Percentiles rank a stretch among this genome's conserved stretches.
phyloP scores from a whole-genome alignment of 495 filamentous ascomycete genomes.

The Penicillium waksmanii region DNA sequence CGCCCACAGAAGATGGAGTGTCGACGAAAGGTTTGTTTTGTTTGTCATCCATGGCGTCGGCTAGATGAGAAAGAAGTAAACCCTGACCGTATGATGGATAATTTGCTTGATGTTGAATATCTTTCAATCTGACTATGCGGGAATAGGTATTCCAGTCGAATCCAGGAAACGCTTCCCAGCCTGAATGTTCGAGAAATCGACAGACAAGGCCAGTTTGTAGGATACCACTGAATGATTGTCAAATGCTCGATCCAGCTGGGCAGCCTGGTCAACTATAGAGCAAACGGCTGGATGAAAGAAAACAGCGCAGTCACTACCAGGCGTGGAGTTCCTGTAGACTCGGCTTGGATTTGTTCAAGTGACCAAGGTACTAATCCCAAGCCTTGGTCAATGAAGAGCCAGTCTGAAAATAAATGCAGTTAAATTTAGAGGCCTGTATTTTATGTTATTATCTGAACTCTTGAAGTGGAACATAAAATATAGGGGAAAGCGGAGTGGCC shows the following conservation, averaged over 20 bases:
- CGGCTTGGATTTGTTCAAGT: not conserved
- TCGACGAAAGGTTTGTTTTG: conserved; percentile 11
- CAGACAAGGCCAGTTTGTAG: too few species aligned
- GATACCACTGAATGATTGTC: not conserved
- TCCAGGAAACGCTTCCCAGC: not conserved
- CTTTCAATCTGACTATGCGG: not conserved
- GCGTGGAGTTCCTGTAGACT: not conserved
- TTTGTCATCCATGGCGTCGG: conserved; percentile 11
- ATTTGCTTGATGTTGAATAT: too few species aligned
- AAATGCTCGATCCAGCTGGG: not conserved
- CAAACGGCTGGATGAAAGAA: not conserved
- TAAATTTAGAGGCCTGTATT: not conserved
- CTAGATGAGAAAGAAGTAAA: not conserved
- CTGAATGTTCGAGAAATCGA: too few species aligned
- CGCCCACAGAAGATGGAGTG: conserved; percentile 48
- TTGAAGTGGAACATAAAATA: not conserved
- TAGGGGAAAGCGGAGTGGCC: not conserved
- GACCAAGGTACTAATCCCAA: not conserved
- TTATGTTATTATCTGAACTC: not conserved
- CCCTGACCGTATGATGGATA: too few species aligned
- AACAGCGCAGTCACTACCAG: not conserved
- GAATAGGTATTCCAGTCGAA: not conserved
- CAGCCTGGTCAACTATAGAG: not conserved
- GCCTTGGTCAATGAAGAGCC: not conserved
- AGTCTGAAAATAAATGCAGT: not conserved